Conservation (phyloP, 805 yeast species). For the Jamesozyma spencerorum region DNA sequence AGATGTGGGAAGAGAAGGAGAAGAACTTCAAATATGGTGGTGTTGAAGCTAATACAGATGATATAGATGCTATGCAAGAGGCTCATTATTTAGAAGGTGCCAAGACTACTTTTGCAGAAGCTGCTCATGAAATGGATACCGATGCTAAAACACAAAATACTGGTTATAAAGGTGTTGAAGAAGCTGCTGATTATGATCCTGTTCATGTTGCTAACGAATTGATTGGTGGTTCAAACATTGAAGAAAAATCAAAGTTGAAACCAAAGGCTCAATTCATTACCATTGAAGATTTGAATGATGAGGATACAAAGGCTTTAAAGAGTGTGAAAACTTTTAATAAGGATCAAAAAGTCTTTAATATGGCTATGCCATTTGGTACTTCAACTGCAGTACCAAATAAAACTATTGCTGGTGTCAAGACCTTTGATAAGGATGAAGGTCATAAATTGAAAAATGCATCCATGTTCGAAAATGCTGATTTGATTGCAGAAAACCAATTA, state of each 20-base stretch:
- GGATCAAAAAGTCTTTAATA: conserved; percentile 30
- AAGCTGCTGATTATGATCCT: conserved; percentile 6
- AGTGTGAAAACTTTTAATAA: conserved; percentile 5
- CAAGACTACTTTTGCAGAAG: too few relatives aligned
- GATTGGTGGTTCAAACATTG: conserved; percentile 12
- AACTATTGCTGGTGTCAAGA: conserved; percentile 8
- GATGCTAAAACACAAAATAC: background rate
- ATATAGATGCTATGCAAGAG: too few relatives aligned
- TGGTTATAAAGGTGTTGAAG: conserved; percentile 6
- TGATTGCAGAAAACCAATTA: too few relatives aligned
- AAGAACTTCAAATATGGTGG: too few relatives aligned
- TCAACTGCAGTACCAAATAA: conserved; percentile 6
- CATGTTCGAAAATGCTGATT: too few relatives aligned
- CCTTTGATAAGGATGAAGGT: background rate
- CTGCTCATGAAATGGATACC: background rate
- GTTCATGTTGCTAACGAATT: conserved; percentile 8
- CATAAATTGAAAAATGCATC: too few relatives aligned
- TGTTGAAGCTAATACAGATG: too few relatives aligned
- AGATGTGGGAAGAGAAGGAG: too few relatives aligned
- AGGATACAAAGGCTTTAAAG: conserved; percentile 9
- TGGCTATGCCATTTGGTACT: conserved; percentile 34
- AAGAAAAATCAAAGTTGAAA: background rate
- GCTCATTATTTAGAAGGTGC: too few relatives aligned
- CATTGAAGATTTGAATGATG: conserved; percentile 8
- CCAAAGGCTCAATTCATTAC: conserved; percentile 6